Evolutionary conservation across 2,329 filamentous ascomycete genomes (phyloP), one percentile per base, ranked within the genome.

Genomic region (Fusarium caatingaense): DNA sequence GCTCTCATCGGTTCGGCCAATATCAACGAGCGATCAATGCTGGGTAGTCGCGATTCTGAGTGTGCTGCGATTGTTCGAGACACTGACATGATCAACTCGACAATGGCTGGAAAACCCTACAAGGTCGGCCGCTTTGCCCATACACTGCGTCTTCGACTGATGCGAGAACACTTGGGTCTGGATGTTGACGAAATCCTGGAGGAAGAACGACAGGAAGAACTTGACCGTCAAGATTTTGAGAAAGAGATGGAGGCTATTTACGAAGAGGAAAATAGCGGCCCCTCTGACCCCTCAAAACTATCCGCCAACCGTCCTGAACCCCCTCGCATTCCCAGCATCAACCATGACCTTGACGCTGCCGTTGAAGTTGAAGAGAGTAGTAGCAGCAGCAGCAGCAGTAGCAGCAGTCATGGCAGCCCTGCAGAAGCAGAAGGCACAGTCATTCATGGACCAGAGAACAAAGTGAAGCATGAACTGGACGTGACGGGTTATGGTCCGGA

Each of bases 1-100:
- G 95, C 92, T 21, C 90, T 99, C 66, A 99, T 99, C 74, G 96
- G 96, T 20, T 98, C 95, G 47, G 96, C 96, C 56, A 99, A 99
- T 78, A 98, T 99, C 84, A 99, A 99, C 75, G 96, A 99, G 80
- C 90, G 96, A 47, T 98, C 95, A 9, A 94, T 98, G 93, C 80
- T 98, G 66, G 96, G 96, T 11, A 91, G 89, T 50, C 89, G 96
- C 75, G 96, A 99, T 79, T 98, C 95, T 0, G 96, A 99, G 80
- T 90, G 93, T 67, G 96, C 95, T 8, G 91, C 94, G 9, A 87
- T 98, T 45, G 92, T 99, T 44, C 89, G 95, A 56, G 96, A 99
- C 78, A 95, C 93, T 2, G 93, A 98, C 78, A 94, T 97, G 89
- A 88, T 98, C 61, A 91, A 89, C 85, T 97, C 94, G 8, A 92